Base-by-base conservation (phyloP, 2,329 filamentous ascomycete genomes). In the Penicillium decumbens region DNA sequence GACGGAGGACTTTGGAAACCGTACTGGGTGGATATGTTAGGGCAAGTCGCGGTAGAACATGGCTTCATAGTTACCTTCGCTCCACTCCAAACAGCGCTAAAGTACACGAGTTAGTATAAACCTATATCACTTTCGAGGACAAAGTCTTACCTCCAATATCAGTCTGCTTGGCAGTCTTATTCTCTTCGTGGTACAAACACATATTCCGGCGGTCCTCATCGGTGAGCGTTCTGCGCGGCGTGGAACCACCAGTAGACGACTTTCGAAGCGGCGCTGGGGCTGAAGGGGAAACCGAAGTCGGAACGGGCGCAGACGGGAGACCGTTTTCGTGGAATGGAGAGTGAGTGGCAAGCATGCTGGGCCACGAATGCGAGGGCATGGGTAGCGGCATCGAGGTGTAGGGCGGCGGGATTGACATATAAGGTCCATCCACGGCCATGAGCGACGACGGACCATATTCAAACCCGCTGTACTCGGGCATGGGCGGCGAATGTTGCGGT, bases 1-100 rank as follows among this genome's bases (percentile, higher is more conserved):
- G 86, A 46, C 92, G 85, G 57, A 98, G 73, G 47, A 97, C 93
- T 69, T 98, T 98, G 47, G 93, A 98, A n/a, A 98, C 93, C 42
- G 93, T 98, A 75, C 93, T 98, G 69, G 49, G 63, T 43, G 41
- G 39, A 39, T 28, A 37, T 41, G 50, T 58, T 56, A 51, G 47
- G 27, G 44, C 49, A 35, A 43, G 38, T 30, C 32, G 10, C 15
- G n/a, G 43, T 35, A 58, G 43, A 49, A 48, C 54, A 58, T 54
- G 46, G 51, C 24, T 45, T 41, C 35, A 20, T 50, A 56, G 55
- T 55, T 84, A 97, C 93, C 93, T 97, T 85, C 93, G 79, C 75
- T 98, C 93, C 45, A 98, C 93, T 30, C 91, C 92, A 73, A 98
- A 98, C 67, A 90, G 84, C 51, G 85, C 87, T 88, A 60, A 29